A percentile compares a stretch with the other conserved stretches of the same genome.
phyloP scores from a whole-genome alignment of 1,284 basidiomycete species.

The Cystobasidium pallidum region DNA sequence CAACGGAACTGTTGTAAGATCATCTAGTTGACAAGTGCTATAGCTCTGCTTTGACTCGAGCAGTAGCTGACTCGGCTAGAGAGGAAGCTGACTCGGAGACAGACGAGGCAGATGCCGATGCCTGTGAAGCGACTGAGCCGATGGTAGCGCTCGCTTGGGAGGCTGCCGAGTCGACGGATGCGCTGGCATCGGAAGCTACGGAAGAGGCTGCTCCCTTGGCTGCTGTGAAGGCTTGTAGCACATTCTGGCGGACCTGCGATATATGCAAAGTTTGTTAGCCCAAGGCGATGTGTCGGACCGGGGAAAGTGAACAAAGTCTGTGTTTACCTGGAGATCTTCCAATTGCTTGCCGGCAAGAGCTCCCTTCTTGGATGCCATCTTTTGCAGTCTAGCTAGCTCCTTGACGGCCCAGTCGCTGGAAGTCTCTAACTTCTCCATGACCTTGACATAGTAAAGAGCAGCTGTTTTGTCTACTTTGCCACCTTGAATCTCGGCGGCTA shows the following conservation, averaged over 20 bases:
- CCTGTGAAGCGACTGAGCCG: conserved; percentile 24
- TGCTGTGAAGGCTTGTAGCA: conserved; percentile 39
- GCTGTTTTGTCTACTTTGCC: conserved; percentile 56
- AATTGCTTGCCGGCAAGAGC: conserved; percentile 73
- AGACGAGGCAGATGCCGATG: conserved; percentile 20
- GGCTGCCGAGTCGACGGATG: conserved; percentile 9
- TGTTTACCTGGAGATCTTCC: conserved; percentile 87
- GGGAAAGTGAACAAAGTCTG: no score
- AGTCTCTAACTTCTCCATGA: conserved; percentile 80
- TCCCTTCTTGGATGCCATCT: conserved; percentile 71
- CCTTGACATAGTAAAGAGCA: conserved; percentile 81
- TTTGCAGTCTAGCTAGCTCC: conserved; percentile 71
- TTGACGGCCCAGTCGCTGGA: conserved; percentile 76
- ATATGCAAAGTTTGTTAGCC: background rate
- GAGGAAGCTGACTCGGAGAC: conserved; percentile 27
- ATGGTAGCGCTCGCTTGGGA: conserved; percentile 27
- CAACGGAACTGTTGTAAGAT: background rate
- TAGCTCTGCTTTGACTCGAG: conserved; percentile 22
- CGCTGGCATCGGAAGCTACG: conserved; percentile 16
- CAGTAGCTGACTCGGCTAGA: conserved; percentile 24
- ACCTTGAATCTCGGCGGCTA: conserved; percentile 53
- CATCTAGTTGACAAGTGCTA: conserved; percentile 6
- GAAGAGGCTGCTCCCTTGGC: conserved; percentile 26
- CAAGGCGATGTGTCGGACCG: background rate
- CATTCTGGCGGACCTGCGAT: conserved; percentile 35